Percentiles rank a stretch among this genome's conserved stretches.
These are phyloP conservation scores for Nicotiana undulata DNA, from an alignment of 257 asterid species.

Conservation along the genomic window DNA sequence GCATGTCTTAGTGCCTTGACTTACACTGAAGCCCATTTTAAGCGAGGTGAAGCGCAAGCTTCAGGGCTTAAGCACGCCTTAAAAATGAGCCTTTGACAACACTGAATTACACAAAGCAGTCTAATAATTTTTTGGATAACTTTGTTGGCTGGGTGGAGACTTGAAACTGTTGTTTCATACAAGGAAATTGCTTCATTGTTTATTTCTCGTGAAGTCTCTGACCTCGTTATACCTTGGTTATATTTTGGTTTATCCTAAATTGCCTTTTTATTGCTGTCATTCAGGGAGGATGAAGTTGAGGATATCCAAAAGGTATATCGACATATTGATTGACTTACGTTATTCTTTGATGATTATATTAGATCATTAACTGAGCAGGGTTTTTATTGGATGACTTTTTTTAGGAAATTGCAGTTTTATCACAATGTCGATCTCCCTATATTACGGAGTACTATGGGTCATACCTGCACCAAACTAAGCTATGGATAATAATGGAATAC, in stretches of 20 bases:
- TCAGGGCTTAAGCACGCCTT: no score
- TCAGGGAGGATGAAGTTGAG: conserved; percentile 98
- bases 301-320: conserved; percentile 90
- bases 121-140: background rate
- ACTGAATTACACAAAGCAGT: background rate
- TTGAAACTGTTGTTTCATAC: background rate
- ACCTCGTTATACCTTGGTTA: background rate
- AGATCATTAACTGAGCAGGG: background rate
- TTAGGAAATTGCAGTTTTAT: conserved; percentile 96
- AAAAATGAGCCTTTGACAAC: no score
- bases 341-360: conserved; percentile 1
- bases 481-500: conserved; percentile 99
- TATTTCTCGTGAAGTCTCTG: background rate
- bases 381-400: conserved; percentile 22
- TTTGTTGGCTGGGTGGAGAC: background rate
- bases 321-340: conserved; percentile 1
- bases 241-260: conserved; percentile 20
- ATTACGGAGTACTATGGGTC: conserved; percentile 97
- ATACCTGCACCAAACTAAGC: conserved; percentile 72
- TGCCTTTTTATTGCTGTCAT: conserved; percentile 15
- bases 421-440: conserved; percentile 89
- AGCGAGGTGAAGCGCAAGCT: no score
- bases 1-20: no score
- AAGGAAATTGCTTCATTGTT: background rate
- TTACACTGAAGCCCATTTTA: no score